Percentiles rank a stretch among this genome's conserved stretches.
Conservation (phyloP, 768 basidiomycete species). For the Mycena crocata region DNA sequence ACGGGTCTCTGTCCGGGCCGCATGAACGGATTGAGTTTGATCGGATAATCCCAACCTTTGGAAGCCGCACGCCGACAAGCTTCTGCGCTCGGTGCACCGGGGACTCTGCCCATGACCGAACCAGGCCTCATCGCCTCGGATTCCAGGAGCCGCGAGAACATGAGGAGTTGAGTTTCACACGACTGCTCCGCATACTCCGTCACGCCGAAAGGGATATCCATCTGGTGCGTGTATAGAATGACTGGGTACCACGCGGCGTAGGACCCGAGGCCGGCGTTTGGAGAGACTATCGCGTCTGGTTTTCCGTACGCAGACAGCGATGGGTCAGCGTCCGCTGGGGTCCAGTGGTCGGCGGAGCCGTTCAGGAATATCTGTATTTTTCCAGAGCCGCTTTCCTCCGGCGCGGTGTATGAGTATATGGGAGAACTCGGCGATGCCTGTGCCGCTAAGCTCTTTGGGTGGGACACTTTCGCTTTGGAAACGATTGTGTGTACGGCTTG, state of each 20-base stretch:
- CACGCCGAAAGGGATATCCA: slow-evolving; percentile 32
- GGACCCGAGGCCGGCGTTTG: slow-evolving; percentile 52
- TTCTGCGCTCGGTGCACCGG: neutral
- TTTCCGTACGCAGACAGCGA: slow-evolving; percentile 20
- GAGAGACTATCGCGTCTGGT: slow-evolving; percentile 51
- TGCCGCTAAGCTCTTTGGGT: slow-evolving; percentile 25
- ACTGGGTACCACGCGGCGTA: slow-evolving; percentile 51
- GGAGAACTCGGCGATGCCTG: slow-evolving; percentile 33
- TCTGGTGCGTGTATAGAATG: slow-evolving; percentile 35
- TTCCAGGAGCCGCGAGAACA: neutral
- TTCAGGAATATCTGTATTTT: slow-evolving; percentile 47
- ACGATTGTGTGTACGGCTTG: slow-evolving; percentile 45
- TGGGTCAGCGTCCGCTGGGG: slow-evolving; percentile 32
- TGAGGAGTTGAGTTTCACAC: slow-evolving; percentile 25
- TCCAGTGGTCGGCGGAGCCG: slow-evolving; percentile 28
- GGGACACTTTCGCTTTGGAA: slow-evolving; percentile 38
- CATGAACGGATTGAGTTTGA: slow-evolving; percentile 37
- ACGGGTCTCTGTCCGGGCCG: slow-evolving; percentile 35
- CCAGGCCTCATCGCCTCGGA: neutral
- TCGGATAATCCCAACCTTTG: slow-evolving; percentile 24
- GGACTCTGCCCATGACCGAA: slow-evolving; percentile 6
- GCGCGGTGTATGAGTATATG: slow-evolving; percentile 45
- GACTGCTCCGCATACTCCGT: slow-evolving; percentile 40
- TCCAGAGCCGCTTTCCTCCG: slow-evolving; percentile 49
- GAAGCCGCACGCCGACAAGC: neutral